A percentile compares a stretch with the other conserved stretches of the same genome.
These are phyloP conservation scores for Tremella mesenterica DNA, from an alignment of 768 basidiomycete genomes.

Conservation along the genomic window DNA sequence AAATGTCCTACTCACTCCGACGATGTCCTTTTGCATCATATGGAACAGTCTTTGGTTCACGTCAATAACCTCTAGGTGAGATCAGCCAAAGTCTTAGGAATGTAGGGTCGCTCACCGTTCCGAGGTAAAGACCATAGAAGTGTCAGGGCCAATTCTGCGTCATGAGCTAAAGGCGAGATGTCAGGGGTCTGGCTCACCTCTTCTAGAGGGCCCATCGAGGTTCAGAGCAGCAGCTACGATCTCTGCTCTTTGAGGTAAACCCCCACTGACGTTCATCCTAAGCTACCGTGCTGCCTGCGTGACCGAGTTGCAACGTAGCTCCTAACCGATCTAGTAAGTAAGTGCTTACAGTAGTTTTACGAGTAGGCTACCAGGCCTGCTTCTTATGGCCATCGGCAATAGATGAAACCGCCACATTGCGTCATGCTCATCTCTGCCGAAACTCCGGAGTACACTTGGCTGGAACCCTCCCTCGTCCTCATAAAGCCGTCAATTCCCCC, in stretches of 20 bases:
- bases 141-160: constrained; percentile 14
- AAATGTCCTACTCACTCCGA: constrained; percentile 18
- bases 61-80: constrained; percentile 17
- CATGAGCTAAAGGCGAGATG: not conserved
- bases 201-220: not conserved
- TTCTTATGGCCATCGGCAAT: too few relatives aligned
- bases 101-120: constrained; percentile 16
- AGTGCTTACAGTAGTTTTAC: too few relatives aligned
- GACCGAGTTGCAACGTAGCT: too few relatives aligned
- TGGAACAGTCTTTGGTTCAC: constrained; percentile 12
- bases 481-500: too few relatives aligned
- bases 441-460: too few relatives aligned
- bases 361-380: too few relatives aligned
- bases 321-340: too few relatives aligned
- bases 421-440: too few relatives aligned
- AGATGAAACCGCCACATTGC: too few relatives aligned
- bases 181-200: not conserved
- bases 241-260: not conserved
- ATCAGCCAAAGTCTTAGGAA: not conserved
- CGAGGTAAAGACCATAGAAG: constrained; percentile 32
- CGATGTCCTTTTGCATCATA: constrained; percentile 34
- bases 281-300: not conserved
- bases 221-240: not conserved
- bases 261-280: not conserved
- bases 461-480: too few relatives aligned